Evolutionary conservation across 768 basidiomycete genomes (phyloP).

Genomic region (Boletus vermiculosoides): DNA sequence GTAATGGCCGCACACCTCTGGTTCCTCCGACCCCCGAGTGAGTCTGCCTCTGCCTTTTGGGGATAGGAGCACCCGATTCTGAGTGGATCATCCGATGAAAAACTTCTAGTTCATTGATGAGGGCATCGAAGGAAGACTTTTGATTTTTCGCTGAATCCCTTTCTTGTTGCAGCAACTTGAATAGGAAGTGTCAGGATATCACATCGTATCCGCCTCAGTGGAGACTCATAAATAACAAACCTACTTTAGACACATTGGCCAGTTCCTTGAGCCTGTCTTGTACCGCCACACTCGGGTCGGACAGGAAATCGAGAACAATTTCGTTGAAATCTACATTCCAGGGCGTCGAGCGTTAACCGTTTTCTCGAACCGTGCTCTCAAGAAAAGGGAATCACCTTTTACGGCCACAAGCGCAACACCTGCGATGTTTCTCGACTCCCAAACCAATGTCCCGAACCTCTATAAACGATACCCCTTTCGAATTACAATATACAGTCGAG

Average conservation of each 20-base stretch:
- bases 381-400: conserved; percentile 6
- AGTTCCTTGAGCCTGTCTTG: conserved; percentile 19
- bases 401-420: conserved; percentile 13
- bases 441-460: conserved; percentile 16
- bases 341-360: background rate
- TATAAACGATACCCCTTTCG: background rate
- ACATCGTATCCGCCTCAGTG: background rate
- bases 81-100: background rate
- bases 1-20: background rate
- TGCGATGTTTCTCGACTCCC: conserved; percentile 20
- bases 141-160: conserved; percentile 5
- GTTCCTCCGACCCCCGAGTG: background rate
- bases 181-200: background rate
- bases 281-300: conserved; percentile 3
- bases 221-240: background rate
- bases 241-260: conserved; percentile 7
- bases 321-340: conserved; percentile 18
- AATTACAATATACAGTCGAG: background rate
- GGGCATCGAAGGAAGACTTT: conserved; percentile 9
- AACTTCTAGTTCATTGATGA: conserved; percentile 10
- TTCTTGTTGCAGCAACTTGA: conserved; percentile 15
- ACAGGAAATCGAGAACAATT: conserved; percentile 20
- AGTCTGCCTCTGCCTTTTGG: background rate
- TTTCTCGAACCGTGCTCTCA: background rate
- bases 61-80: background rate